Base-by-base conservation (phyloP, 2,329 filamentous ascomycete species). In the Mycocentrospora acerina region DNA sequence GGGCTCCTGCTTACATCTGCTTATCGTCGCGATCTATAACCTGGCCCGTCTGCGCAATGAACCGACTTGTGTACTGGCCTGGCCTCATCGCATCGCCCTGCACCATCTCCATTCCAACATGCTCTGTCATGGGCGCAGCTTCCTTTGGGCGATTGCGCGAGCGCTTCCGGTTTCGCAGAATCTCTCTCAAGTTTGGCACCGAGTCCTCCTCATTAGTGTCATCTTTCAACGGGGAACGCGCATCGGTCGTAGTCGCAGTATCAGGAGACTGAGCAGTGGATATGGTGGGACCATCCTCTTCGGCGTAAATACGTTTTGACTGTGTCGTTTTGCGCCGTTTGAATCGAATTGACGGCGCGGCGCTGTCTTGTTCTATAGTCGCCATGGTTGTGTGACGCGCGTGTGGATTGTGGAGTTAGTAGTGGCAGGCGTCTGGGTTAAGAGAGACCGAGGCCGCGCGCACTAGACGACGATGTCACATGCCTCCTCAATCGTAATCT, bases 41-140 rank as follows among this genome's bases (percentile, higher is more conserved):
- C 44, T 83, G 69, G 1, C 86, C 86, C 0, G 84, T 89, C 64
- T 88, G 85, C 41, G 82, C 79, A 36, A 82, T 81, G 60, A 91
- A 91, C 27, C 84, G 81, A 26, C 44, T 49, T 2, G 45, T 44
- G 30, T 63, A 64, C 17, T 42, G 43, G 29, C 51, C 46, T 27
- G 47, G 38, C 24, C 40, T 48, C 17, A 48, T 48, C 29, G 42
- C 44, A n/a, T 59, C 58, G 12, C 27, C 39, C 17, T 47, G 43
- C 13, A 48, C 54, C 11, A 55, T 32, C 32, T 53, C 53, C 10
- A 36, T 46, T 5, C 42, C 46, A 2, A 47, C 36, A 3, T 24
- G 13, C n/a, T 58, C 55, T 34, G 46, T 35, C 29, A 42, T 56
- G 36, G 52, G 55, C 30, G 44, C 38, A 28, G 36, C 42, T 25